Percentiles rank a stretch among this genome's conserved stretches.
Evolutionary conservation across 345 rosid species (phyloP).

Genomic region (Citrus glauca): DNA sequence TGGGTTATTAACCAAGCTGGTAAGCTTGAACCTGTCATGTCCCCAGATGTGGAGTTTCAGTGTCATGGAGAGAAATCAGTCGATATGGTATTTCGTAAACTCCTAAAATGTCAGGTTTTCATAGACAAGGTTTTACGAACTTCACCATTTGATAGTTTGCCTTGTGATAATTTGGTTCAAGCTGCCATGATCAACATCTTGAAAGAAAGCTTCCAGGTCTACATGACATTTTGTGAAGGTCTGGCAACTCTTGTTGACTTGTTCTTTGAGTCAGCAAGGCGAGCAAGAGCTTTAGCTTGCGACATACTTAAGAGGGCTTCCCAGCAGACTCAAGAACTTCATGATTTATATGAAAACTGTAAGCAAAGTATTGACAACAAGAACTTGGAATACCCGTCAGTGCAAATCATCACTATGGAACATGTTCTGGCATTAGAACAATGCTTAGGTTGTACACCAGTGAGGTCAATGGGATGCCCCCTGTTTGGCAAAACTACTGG

Average conservation of each 20-base stretch:
- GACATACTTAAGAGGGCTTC: constrained; percentile 63
- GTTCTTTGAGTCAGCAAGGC: constrained; percentile 60
- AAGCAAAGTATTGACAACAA: constrained; percentile 39
- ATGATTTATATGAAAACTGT: constrained; percentile 51
- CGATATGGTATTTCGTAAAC: constrained; percentile 51
- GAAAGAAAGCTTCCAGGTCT: constrained; percentile 87
- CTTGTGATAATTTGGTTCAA: constrained; percentile 42
- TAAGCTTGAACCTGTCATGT: constrained; percentile 67
- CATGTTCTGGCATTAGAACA: constrained; percentile 58
- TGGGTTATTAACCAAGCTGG: constrained; percentile 85
- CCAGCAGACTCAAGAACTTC: constrained; percentile 47
- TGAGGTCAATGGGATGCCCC: background rate
- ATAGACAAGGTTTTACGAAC: constrained; percentile 61
- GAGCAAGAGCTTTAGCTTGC: constrained; percentile 63
- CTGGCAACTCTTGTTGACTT: constrained; percentile 43
- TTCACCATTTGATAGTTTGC: constrained; percentile 30
- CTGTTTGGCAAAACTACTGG: background rate
- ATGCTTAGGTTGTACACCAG: constrained; percentile 26
- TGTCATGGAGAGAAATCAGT: constrained; percentile 48
- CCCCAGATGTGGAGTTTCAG: constrained; percentile 36
- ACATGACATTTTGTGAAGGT: constrained; percentile 47
- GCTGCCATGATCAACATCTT: constrained; percentile 62
- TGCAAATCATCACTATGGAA: constrained; percentile 53
- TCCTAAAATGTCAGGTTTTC: constrained; percentile 65
- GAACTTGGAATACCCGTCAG: constrained; percentile 64